Conservation (phyloP, 768 basidiomycete species). For the Collybia sordida region DNA sequence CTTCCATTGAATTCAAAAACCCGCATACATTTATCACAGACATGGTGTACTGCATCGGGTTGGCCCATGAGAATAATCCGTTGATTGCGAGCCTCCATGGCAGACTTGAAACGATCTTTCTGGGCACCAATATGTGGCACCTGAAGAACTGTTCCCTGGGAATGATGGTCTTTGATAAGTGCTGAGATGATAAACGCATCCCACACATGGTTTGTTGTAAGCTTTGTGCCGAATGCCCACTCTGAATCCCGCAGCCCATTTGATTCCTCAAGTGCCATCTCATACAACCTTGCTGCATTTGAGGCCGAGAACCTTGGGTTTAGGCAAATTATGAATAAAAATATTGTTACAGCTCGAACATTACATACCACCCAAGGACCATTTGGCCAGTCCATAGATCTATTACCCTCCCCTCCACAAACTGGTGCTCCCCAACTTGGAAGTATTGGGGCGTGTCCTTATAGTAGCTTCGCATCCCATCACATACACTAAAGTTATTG, state of each 20-base stretch:
- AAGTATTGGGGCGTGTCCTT: conserved; percentile 15
- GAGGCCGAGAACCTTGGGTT: conserved; percentile 15
- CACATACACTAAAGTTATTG: conserved; percentile 17
- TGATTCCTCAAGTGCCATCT: conserved; percentile 11
- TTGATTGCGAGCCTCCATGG: conserved; percentile 22
- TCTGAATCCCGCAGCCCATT: conserved; percentile 8
- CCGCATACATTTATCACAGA: conserved; percentile 23
- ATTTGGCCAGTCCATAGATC: conserved; percentile 15
- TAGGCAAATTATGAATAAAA: neutral
- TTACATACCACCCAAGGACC: conserved; percentile 20
- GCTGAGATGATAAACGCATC: conserved; percentile 24
- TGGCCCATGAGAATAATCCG: conserved; percentile 22
- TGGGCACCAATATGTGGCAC: conserved; percentile 25
- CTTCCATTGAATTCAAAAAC: conserved; percentile 10
- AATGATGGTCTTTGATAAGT: conserved; percentile 21
- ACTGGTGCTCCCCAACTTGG: conserved; percentile 26
- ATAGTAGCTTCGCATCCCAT: conserved; percentile 18
- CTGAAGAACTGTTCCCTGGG: conserved; percentile 5
- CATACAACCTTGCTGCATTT: conserved; percentile 13
- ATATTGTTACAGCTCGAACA: neutral
- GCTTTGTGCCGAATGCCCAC: conserved; percentile 20
- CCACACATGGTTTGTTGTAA: conserved; percentile 27
- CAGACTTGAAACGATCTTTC: conserved; percentile 20
- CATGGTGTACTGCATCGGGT: conserved; percentile 20
- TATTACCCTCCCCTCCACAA: conserved; percentile 16